phyloP scores from a whole-genome alignment of 2,329 filamentous ascomycete species.

The Trichophyton simii region DNA sequence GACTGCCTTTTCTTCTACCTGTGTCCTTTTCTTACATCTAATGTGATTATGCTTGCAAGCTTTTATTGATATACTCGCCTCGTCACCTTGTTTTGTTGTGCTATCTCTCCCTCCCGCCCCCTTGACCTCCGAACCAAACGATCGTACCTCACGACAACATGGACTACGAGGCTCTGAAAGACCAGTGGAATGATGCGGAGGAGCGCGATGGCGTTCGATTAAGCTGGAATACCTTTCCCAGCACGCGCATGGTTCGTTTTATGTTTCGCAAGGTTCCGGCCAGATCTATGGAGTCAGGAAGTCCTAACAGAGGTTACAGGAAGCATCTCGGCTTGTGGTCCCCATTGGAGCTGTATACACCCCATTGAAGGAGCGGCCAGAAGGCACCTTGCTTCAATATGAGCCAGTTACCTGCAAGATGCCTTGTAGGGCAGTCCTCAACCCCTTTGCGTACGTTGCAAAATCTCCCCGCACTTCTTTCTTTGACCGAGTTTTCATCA shows the following conservation, averaged over 20 bases:
- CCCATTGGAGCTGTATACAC: conserved; percentile 95
- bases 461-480: neutral
- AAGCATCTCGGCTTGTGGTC: conserved; percentile 87
- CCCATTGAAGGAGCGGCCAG: conserved; percentile 80
- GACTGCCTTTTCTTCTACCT: neutral
- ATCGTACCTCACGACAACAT: conserved; percentile 36
- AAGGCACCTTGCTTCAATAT: conserved; percentile 75
- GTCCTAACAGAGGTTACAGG: conserved; percentile 38
- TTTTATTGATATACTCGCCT: neutral
- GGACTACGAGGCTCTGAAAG: conserved; percentile 89
- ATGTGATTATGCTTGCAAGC: conserved; percentile 7
- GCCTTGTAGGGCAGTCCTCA: conserved; percentile 88
- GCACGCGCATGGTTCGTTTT: conserved; percentile 74
- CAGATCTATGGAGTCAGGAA: neutral
- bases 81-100: neutral
- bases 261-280: neutral
- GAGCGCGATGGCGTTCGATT: conserved; percentile 90
- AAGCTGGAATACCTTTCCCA: conserved; percentile 98
- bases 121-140: conserved; percentile 10
- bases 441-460: conserved; percentile 74
- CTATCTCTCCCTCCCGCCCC: neutral
- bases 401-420: conserved; percentile 95
- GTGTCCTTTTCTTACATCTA: neutral
- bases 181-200: conserved; percentile 93
- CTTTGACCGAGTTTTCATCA: neutral